These are phyloP conservation scores for Mortierella hygrophila DNA, from an alignment of 192 early-diverging fungal species.

Conservation along the genomic window DNA sequence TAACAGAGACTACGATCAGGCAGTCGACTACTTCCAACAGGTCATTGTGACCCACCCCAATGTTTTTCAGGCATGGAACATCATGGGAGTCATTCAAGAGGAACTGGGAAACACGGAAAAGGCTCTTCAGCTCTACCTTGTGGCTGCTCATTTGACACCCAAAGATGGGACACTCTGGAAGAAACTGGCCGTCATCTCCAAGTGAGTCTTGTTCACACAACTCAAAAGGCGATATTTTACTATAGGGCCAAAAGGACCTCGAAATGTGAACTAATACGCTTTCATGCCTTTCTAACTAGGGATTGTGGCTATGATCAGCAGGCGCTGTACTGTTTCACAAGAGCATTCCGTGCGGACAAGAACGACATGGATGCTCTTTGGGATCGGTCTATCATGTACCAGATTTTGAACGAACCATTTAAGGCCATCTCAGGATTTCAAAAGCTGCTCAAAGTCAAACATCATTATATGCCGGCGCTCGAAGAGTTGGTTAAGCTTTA, in stretches of 20 bases:
- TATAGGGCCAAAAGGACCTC: neutral
- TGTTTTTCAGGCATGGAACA: slow-evolving; percentile 86
- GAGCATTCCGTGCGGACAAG: slow-evolving; percentile 75
- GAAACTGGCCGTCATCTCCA: slow-evolving; percentile 79
- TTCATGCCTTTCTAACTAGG: slow-evolving; percentile 36
- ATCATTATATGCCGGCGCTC: slow-evolving; percentile 49
- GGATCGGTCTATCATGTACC: slow-evolving; percentile 76
- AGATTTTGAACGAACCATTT: slow-evolving; percentile 62
- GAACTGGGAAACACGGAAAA: slow-evolving; percentile 82
- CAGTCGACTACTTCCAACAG: slow-evolving; percentile 83
- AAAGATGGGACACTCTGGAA: slow-evolving; percentile 86
- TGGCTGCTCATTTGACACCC: slow-evolving; percentile 91
- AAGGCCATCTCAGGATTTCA: slow-evolving; percentile 59
- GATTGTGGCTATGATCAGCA: slow-evolving; percentile 77
- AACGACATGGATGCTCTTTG: slow-evolving; percentile 75
- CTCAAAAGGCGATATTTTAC: neutral
- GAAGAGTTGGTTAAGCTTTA: slow-evolving; percentile 46
- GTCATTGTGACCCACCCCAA: slow-evolving; percentile 80
- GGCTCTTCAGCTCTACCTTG: slow-evolving; percentile 81
- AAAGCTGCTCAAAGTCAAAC: slow-evolving; percentile 31
- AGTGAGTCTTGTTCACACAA: slow-evolving; percentile 50
- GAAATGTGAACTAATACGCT: neutral
- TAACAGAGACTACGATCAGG: slow-evolving; percentile 72
- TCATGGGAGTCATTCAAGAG: slow-evolving; percentile 91
- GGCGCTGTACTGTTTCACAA: slow-evolving; percentile 86